A percentile compares a stretch with the other conserved stretches of the same genome.
phyloP scores from a whole-genome alignment of 768 basidiomycete genomes.

The Macrocybe gigantea region DNA sequence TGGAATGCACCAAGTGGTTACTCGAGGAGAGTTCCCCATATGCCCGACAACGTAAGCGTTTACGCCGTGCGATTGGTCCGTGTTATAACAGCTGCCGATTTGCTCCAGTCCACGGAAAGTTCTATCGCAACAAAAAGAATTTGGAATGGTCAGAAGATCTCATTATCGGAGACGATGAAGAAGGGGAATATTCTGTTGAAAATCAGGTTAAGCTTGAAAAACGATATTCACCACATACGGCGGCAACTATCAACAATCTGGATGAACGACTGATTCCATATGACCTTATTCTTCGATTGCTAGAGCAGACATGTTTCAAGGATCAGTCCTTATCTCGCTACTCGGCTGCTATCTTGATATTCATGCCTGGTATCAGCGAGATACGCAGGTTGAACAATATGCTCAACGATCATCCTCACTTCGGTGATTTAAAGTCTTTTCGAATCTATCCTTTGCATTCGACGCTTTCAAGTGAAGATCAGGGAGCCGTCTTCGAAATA shows the following conservation, averaged over 20 bases:
- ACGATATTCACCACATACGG: constrained; percentile 73
- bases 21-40: constrained; percentile 79
- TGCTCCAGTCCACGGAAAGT: constrained; percentile 53
- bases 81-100: constrained; percentile 1
- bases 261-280: constrained; percentile 89
- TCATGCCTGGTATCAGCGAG: constrained; percentile 93
- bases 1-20: constrained; percentile 76
- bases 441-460: constrained; percentile 86
- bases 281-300: constrained; percentile 77
- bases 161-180: constrained; percentile 58
- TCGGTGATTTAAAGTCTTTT: constrained; percentile 61
- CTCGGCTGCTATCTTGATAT: constrained; percentile 82
- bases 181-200: constrained; percentile 38
- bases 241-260: constrained; percentile 73
- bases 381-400: constrained; percentile 86
- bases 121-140: constrained; percentile 51
- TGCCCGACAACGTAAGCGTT: constrained; percentile 56
- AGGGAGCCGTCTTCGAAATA: constrained; percentile 85
- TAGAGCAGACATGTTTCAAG: constrained; percentile 81
- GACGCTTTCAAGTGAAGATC: constrained; percentile 86
- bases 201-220: constrained; percentile 58
- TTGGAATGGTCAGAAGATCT: constrained; percentile 80
- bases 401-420: constrained; percentile 66
- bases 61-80: background rate
- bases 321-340: constrained; percentile 43